Evolutionary conservation across 495 filamentous ascomycete genomes (phyloP), one percentile per base, ranked within the genome.

Genomic region (Terfezia boudieri): DNA sequence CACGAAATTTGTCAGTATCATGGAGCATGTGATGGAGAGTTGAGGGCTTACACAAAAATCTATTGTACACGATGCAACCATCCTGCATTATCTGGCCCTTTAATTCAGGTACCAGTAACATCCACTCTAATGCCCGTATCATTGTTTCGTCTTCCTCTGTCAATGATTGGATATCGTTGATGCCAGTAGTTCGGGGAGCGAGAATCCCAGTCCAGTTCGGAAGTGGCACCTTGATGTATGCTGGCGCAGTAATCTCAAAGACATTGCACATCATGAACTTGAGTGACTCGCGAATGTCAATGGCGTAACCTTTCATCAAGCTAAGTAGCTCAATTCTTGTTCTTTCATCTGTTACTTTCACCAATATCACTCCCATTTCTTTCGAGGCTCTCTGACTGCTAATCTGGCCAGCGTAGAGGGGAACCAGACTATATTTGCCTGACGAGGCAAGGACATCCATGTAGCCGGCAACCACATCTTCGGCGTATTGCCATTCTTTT

Each of bases 101-200:
- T 54, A 84, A 71, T 1, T 74, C 80, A 26, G 82, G 78, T 12
- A 85, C 71, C 49, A 81, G 69, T 56, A 83, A 67, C 63, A 85
- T 80, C 90, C 90, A 98, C 60, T 93, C 83, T 54, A 94, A 66
- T 53, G 81, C 78, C 38, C 80, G 75, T 51, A 95, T 86, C 55
- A 94, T 69, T 46, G 75, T 68, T 50, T 83, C 76, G 56, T 94
- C 85, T 52, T 77, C 76, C 50, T 74, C 72, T 61, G 77, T 73
- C 2, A 89, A 71, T 74, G 74, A 14, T 46, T 46, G 14, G 14
- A 8, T 14, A 36, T 85, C 75, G 50, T 83, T 66, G 37, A 80
- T 71, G 22, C 74, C 68, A 11, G 70, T 67, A 22, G 12, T 51
- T 58, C 26, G n/a, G 16, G n/a, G 12, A 22, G 16, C 14, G 53